These are phyloP conservation scores for Verticillium nubilum DNA, from an alignment of 2,329 filamentous ascomycete genomes.

Conservation along the genomic window DNA sequence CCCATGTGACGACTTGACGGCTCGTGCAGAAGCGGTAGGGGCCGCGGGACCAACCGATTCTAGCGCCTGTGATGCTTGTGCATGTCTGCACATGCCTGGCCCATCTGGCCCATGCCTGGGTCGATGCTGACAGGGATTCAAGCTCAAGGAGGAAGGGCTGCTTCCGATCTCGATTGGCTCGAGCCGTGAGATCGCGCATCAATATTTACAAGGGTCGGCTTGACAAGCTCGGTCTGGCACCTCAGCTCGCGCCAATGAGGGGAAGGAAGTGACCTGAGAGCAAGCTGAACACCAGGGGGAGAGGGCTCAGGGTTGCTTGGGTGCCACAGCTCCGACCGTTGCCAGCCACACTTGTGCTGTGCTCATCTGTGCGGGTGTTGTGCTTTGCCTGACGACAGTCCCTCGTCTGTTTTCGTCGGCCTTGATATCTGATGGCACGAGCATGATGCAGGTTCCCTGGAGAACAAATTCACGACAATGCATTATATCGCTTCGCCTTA, in stretches of 20 bases:
- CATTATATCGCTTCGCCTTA: not conserved
- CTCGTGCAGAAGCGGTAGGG: conserved; percentile 39
- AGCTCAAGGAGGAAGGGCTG: conserved; percentile 18
- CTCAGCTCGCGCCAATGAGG: conserved; percentile 13
- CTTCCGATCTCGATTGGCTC: conserved; percentile 35
- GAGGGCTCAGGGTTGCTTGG: not conserved
- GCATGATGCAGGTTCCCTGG: not conserved
- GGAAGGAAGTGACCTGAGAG: not conserved
- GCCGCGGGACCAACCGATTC: conserved; percentile 40
- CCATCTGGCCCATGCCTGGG: not conserved
- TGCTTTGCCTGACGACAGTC: not conserved
- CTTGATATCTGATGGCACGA: not conserved
- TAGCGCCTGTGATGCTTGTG: conserved; percentile 23
- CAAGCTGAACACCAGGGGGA: not conserved
- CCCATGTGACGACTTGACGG: conserved; percentile 36
- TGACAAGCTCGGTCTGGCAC: conserved; percentile 8
- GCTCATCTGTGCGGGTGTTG: not conserved
- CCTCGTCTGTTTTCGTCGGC: not conserved
- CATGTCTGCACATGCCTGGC: not conserved
- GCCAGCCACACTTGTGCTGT: not conserved
- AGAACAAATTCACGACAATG: not conserved
- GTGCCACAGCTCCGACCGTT: not conserved
- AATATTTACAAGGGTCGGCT: conserved; percentile 16
- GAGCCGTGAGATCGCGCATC: conserved; percentile 22
- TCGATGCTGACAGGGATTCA: conserved; percentile 16